Evolutionary conservation across 768 basidiomycete species (phyloP), one percentile per base, ranked within the genome.

Genomic region (Chalciporus piperatus): DNA sequence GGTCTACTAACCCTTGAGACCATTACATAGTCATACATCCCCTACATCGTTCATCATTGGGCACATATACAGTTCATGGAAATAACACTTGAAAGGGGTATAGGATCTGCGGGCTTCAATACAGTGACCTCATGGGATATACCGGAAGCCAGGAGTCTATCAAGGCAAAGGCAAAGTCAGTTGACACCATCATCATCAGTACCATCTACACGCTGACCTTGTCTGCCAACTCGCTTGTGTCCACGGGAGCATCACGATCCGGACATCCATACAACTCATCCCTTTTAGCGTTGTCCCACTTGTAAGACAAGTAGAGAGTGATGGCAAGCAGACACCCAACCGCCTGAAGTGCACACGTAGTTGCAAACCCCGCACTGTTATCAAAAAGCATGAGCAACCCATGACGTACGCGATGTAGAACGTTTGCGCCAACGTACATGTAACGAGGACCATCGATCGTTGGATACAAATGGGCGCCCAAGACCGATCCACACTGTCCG

Each of bases 381-480:
- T 12, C 33, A 22, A 43, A 28, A 27, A 19, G 23, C n/a, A 30
- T 32, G 22, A 33, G 38, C 3, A 25, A 22, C 28, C 13, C 3
- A 14, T 6, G 4, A 41, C 12, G 10, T 6, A 17, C 28, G 14
- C 16, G 2, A 20, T 12, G 17, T n/a, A 37, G 27, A 10, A 27
- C 27, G 6, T 9, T 22, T 27, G n/a, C 3, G 19, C 16, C 17
- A 22, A 55, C 82, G 57, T 45, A 88, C 87, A 78, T 78, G 56
- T 88, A 90, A 35, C 69, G 69, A 1, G 88, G 88, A 0, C 81
- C 80, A 35, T 88, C 81, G 0, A 75, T 73, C 14, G 75, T 70
- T 0, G 87, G 88, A 66, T 81, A 89, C 12, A 90, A 70, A 52
- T 88, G 85, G 0, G 86, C 78, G n/a, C 86, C 87, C n/a, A 87